A percentile compares a stretch with the other conserved stretches of the same genome.
phyloP scores from a whole-genome alignment of 2,329 filamentous ascomycete genomes.

The Hyphodiscus sp. region DNA sequence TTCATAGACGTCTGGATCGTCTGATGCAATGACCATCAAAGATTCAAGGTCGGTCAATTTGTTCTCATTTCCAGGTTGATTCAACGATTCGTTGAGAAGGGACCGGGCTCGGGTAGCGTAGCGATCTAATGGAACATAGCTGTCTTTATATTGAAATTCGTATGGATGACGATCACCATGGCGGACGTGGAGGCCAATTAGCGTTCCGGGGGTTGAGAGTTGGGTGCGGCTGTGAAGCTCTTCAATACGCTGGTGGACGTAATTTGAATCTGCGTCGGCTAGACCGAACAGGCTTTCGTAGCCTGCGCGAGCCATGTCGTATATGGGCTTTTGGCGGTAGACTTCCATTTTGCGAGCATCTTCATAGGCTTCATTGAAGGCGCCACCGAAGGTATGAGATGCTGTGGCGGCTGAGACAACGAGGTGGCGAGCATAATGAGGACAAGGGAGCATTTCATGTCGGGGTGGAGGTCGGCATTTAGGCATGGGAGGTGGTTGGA shows the following conservation, averaged over 20 bases:
- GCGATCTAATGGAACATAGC: conserved; percentile 68
- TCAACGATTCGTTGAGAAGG: conserved; percentile 45
- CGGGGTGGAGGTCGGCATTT: conserved; percentile 65
- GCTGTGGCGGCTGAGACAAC: conserved; percentile 66
- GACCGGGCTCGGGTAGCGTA: conserved; percentile 57
- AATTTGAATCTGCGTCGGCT: conserved; percentile 55
- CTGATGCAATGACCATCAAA: conserved; percentile 64
- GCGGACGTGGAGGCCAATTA: conserved; percentile 71
- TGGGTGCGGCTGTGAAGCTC: conserved; percentile 45
- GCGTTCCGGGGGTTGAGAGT: conserved; percentile 39
- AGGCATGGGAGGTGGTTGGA: conserved; percentile 58
- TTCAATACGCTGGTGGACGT: conserved; percentile 53
- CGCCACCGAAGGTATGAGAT: conserved; percentile 54
- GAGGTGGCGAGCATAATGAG: conserved; percentile 67
- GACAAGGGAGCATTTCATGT: conserved; percentile 73
- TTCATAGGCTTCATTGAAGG: conserved; percentile 48
- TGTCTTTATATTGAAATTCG: conserved; percentile 68
- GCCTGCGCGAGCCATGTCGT: conserved; percentile 59
- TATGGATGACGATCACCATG: conserved; percentile 73
- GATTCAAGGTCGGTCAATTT: conserved; percentile 33
- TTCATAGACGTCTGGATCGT: conserved; percentile 71
- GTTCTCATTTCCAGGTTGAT: conserved; percentile 32
- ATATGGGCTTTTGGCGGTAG: conserved; percentile 54
- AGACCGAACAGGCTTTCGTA: conserved; percentile 72
- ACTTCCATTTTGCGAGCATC: conserved; percentile 42